These are phyloP conservation scores for Saccharata proteae DNA, from an alignment of 2,329 filamentous ascomycete species.

Conservation along the genomic window DNA sequence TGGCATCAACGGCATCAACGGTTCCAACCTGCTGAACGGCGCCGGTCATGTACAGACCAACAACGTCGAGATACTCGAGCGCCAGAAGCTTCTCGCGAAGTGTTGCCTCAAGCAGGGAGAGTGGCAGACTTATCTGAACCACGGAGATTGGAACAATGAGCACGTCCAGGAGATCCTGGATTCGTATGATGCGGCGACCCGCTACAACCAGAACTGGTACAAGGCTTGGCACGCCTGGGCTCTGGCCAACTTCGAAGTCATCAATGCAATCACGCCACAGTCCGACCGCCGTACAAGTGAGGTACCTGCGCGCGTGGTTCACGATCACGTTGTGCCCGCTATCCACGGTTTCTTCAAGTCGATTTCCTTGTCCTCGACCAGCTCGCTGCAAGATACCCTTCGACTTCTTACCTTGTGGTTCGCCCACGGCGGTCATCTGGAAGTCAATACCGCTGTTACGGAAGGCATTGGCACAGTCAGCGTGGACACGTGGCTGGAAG, in stretches of 20 bases:
- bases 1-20: slow-evolving; percentile 34
- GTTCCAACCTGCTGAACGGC: slow-evolving; percentile 34
- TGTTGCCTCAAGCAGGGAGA: slow-evolving; percentile 94
- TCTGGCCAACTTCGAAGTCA: slow-evolving; percentile 94
- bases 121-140: slow-evolving; percentile 80
- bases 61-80: slow-evolving; percentile 35
- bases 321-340: slow-evolving; percentile 85
- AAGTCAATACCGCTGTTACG: slow-evolving; percentile 78
- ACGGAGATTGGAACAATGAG: slow-evolving; percentile 78
- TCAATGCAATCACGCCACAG: slow-evolving; percentile 63
- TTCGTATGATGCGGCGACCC: slow-evolving; percentile 86
- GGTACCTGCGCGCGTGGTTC: slow-evolving; percentile 55
- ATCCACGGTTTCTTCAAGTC: slow-evolving; percentile 96
- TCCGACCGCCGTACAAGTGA: slow-evolving; percentile 47
- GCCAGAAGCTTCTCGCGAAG: slow-evolving; percentile 68
- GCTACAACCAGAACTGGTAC: slow-evolving; percentile 91
- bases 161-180: slow-evolving; percentile 77
- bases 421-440: slow-evolving; percentile 73
- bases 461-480: slow-evolving; percentile 87
- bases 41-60: slow-evolving; percentile 16
- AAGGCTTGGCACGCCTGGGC: slow-evolving; percentile 99
- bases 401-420: slow-evolving; percentile 94
- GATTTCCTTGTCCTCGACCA: slow-evolving; percentile 80
- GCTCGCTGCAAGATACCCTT: slow-evolving; percentile 89
- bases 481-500: slow-evolving; percentile 96